Base-by-base conservation (phyloP, 169 alveolate genomes). In the Neospora caninum region DNA sequence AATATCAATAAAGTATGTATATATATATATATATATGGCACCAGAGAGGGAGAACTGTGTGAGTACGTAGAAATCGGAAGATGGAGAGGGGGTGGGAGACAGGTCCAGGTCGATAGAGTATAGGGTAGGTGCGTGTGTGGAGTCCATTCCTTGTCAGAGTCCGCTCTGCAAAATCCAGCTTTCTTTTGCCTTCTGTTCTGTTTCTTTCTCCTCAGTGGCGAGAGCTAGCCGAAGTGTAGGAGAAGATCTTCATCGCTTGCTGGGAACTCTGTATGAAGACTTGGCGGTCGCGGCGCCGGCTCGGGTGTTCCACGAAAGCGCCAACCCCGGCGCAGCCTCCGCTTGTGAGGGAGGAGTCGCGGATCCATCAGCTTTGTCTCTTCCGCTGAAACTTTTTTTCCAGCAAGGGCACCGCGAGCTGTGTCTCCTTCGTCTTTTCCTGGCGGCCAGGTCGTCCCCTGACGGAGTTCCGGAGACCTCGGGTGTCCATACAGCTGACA, bases 261-360 rank as follows among this genome's bases (percentile, higher is more conserved):
- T 73, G 84, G 84, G 39, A 13, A 13, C 43, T 13, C 84, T 73
- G 84, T 73, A 34, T n/a, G 84, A 73, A 43, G 45, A 73, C 39
- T n/a, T 73, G 39, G 84, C 84, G 13, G 84, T 73, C 4, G 84
- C 84, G 42, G 84, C 84, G 1, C 84, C 84, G 18, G 84, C 43
- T 9, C 84, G 84, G 13, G 42, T 73, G 39, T 22, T 27, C 34
- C 73, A 64, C 73, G 73, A 64, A 1, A 13, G 73, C 73, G 73
- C n/a, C 34, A 1, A 6, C 73, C 20, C 1, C 73, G 34, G 43
- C 16, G 31, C 80, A 22, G 10, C 80, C 80, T 22, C 38, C 80
- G 10, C 31, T 27, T 9, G 38, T 69, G 45, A 31, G 45, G 84
- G 42, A 36, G 84, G 39, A 4, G 16, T 73, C 49, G 84, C 42